Evolutionary conservation across 306 rosid species (phyloP).

Genomic region (Rosa multiflora): DNA sequence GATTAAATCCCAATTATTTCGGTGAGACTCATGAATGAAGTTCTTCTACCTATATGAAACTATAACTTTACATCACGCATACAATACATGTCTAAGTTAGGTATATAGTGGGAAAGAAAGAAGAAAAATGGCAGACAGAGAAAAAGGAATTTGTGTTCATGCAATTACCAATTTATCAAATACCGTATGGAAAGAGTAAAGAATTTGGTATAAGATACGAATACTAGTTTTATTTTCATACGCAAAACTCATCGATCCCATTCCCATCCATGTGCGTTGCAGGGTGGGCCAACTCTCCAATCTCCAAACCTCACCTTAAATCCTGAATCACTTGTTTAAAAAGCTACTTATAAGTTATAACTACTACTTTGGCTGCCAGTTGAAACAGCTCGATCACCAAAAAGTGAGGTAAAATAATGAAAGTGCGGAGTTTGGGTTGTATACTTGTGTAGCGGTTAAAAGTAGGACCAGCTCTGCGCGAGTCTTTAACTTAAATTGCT

Average conservation of each 20-base stretch:
- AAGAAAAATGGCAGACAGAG: neutral
- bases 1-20: neutral
- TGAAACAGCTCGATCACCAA: slow-evolving; percentile 3
- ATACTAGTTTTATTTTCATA: neutral
- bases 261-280: slow-evolving; percentile 3
- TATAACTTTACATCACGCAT: too few species aligned
- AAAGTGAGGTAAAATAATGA: neutral
- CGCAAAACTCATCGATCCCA: neutral
- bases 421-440: neutral
- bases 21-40: neutral
- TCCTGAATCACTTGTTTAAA: neutral
- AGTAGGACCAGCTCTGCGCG: slow-evolving; percentile 12
- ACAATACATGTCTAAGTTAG: neutral
- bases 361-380: neutral
- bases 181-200: neutral
- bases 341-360: neutral
- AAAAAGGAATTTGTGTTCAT: neutral
- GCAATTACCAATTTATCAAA: neutral
- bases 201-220: neutral
- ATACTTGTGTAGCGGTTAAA: neutral
- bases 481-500: slow-evolving; percentile 12
- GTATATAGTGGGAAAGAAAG: neutral
- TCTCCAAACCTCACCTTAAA: neutral
- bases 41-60: neutral
- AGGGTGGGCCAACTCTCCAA: slow-evolving; percentile 13